These are phyloP conservation scores for Cryptococcus jaspeensis DNA, from an alignment of 1,284 basidiomycete genomes.

Conservation along the genomic window DNA sequence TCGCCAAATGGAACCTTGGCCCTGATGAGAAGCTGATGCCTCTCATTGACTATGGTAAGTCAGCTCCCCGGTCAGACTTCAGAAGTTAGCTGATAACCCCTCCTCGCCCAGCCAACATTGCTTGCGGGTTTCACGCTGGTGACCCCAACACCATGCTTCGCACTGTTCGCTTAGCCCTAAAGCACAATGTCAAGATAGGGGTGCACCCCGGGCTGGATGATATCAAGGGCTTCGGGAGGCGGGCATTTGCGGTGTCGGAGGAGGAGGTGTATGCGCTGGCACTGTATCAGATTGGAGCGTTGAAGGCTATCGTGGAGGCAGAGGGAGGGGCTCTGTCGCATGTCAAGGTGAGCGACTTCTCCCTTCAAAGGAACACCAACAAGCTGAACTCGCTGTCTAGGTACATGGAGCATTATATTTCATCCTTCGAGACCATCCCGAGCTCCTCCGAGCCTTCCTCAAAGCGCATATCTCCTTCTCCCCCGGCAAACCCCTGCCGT, in stretches of 20 bases:
- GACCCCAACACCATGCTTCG: slow-evolving; percentile 1
- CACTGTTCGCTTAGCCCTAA: neutral
- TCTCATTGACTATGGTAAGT: neutral
- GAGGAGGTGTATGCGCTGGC: neutral
- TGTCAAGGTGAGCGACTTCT: neutral
- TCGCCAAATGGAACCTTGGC: neutral
- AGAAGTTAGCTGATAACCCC: neutral
- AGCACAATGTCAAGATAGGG: neutral
- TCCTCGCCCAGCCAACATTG: neutral
- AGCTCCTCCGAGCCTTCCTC: slow-evolving; percentile 1
- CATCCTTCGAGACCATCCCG: slow-evolving; percentile 1
- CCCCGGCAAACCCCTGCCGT: neutral
- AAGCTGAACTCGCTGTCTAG: neutral
- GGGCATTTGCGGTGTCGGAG: neutral
- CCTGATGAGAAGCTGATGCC: neutral
- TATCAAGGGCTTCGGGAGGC: slow-evolving; percentile 1
- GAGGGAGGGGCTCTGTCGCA: slow-evolving; percentile 1
- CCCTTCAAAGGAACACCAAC: neutral
- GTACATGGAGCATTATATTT: neutral
- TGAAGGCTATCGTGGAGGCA: neutral
- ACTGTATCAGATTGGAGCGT: slow-evolving; percentile 1
- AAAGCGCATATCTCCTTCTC: neutral
- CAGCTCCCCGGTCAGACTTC: neutral
- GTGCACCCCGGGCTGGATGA: neutral
- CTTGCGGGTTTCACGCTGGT: slow-evolving; percentile 1